Conservation (phyloP, 345 rosid genomes). For the Capsella bursapastoris region DNA sequence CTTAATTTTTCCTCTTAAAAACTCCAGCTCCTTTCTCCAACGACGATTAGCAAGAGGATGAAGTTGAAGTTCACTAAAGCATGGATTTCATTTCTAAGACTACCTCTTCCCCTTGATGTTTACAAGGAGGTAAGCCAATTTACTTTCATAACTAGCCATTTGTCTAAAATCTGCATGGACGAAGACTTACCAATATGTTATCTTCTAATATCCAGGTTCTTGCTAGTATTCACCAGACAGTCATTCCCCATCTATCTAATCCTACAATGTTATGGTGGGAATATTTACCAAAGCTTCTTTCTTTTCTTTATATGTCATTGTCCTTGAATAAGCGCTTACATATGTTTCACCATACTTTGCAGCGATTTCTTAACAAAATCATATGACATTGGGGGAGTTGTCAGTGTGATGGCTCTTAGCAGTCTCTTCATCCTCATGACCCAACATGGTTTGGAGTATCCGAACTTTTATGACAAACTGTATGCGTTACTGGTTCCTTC, state of each 20-base stretch:
- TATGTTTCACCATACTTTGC: conserved; percentile 45
- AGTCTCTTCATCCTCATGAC: conserved; percentile 94
- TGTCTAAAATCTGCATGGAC: conserved; percentile 10
- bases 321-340: neutral
- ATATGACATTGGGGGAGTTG: conserved; percentile 93
- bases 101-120: conserved; percentile 80
- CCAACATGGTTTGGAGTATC: conserved; percentile 84
- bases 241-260: conserved; percentile 79
- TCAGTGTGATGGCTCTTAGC: conserved; percentile 95
- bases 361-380: conserved; percentile 94
- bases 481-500: conserved; percentile 82
- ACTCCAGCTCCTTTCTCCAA: conserved; percentile 64
- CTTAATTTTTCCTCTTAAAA: neutral
- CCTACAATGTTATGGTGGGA: conserved; percentile 79
- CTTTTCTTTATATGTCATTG: neutral
- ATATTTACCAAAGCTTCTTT: neutral
- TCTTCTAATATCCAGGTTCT: conserved; percentile 70
- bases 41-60: conserved; percentile 70
- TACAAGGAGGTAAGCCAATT: conserved; percentile 77
- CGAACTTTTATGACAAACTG: conserved; percentile 85
- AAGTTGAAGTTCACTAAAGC: conserved; percentile 88
- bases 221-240: conserved; percentile 69
- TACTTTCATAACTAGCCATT: conserved; percentile 18
- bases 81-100: conserved; percentile 89
- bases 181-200: conserved; percentile 28